phyloP scores from a whole-genome alignment of 805 yeast species.

The Kodamaea nitidulidarum region DNA sequence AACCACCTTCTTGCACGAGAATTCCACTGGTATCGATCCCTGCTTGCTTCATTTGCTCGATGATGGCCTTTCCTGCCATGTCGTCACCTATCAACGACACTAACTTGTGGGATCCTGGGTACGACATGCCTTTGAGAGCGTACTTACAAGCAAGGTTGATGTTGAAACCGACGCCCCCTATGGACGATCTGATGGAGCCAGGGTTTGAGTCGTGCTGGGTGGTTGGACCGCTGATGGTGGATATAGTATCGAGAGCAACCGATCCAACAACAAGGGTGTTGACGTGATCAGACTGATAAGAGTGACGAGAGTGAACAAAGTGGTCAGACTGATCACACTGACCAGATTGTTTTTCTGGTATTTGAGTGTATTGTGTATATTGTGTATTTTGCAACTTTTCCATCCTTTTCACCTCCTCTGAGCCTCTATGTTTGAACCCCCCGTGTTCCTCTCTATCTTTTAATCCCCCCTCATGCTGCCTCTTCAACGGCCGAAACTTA shows the following conservation, averaged over 20 bases:
- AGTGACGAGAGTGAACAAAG: too few species aligned
- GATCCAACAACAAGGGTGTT: slow-evolving; percentile 58
- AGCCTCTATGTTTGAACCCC: too few species aligned
- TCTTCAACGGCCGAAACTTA: too few species aligned
- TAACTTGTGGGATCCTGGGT: slow-evolving; percentile 32
- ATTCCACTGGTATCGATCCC: slow-evolving; percentile 41
- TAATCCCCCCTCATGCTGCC: not conserved
- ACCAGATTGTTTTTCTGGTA: not conserved
- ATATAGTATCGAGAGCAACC: slow-evolving; percentile 69
- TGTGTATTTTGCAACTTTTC: too few species aligned
- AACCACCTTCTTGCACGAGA: slow-evolving; percentile 13
- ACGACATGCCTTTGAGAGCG: slow-evolving; percentile 7
- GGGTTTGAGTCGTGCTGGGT: slow-evolving; percentile 67
- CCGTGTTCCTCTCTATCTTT: not conserved
- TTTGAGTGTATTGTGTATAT: too few species aligned
- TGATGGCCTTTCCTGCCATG: slow-evolving; percentile 42
- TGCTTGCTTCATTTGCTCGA: slow-evolving; percentile 20
- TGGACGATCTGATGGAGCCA: slow-evolving; percentile 48
- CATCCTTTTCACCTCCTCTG: too few species aligned
- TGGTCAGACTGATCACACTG: too few species aligned
- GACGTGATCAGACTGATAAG: not conserved
- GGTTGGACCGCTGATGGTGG: slow-evolving; percentile 34
- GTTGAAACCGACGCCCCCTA: slow-evolving; percentile 87
- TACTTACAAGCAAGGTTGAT: slow-evolving; percentile 61
- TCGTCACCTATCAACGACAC: slow-evolving; percentile 65